Evolutionary conservation across 2,329 filamentous ascomycete species (phyloP).

Genomic region (Colletotrichum karsti): DNA sequence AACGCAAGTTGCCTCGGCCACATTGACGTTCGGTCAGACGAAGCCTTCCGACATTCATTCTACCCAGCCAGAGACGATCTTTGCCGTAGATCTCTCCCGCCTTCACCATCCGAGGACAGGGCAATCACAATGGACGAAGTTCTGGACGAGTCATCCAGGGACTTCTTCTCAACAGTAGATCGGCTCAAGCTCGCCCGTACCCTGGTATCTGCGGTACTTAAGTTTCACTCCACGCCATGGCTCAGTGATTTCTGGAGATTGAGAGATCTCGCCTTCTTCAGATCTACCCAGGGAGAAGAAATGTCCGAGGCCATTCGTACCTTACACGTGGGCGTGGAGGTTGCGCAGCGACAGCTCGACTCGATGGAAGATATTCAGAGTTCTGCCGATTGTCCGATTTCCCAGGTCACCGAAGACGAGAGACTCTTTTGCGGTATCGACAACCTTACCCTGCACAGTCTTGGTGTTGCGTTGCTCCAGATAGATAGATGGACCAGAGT

Average conservation of each 20-base stretch:
- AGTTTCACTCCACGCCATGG: constrained; percentile 22
- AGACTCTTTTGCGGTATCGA: constrained; percentile 30
- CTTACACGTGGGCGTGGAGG: constrained; percentile 5
- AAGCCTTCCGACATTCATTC: background rate
- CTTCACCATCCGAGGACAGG: too few species aligned
- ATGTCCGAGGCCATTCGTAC: background rate
- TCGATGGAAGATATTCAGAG: background rate
- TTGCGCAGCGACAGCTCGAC: background rate
- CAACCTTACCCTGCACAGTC: constrained; percentile 36
- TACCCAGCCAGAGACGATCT: background rate
- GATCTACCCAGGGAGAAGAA: background rate
- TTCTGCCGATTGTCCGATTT: background rate
- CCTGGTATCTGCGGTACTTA: constrained; percentile 1
- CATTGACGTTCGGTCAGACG: background rate
- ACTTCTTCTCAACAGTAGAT: background rate
- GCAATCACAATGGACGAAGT: background rate
- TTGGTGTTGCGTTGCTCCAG: constrained; percentile 37
- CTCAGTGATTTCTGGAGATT: constrained; percentile 4
- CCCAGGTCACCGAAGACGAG: constrained; percentile 17
- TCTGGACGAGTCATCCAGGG: background rate
- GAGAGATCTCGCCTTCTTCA: constrained; percentile 12
- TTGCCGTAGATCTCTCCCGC: too few species aligned
- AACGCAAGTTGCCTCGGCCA: background rate
- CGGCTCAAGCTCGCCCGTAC: background rate
- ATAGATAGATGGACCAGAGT: constrained; percentile 35